Percentiles rank a stretch among this genome's conserved stretches.
Evolutionary conservation across 139 green algal genomes (phyloP).

Genomic region (Penium margaritaceum): DNA sequence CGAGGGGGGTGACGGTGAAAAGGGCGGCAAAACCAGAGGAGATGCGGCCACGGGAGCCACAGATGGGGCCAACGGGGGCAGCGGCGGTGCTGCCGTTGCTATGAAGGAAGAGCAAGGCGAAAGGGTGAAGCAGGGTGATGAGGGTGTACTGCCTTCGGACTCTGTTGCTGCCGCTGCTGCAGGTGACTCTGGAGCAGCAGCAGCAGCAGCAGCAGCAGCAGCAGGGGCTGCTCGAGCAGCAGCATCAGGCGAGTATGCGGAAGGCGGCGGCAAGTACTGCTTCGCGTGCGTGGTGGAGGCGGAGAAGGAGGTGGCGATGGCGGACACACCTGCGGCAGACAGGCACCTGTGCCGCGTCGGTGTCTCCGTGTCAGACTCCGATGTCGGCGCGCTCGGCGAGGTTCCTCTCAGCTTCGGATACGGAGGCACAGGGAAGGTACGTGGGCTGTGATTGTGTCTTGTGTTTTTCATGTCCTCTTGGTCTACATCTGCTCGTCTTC

Average conservation of each 20-base stretch:
- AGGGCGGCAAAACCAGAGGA: no score
- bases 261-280: slow-evolving; percentile 9
- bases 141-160: no score
- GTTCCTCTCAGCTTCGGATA: slow-evolving; percentile 9
- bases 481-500: neutral
- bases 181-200: no score
- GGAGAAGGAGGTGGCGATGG: slow-evolving; percentile 4
- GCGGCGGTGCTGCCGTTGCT: neutral
- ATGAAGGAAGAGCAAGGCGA: neutral
- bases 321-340: neutral
- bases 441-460: neutral
- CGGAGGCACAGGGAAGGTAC: slow-evolving; percentile 5
- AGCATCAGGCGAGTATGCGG: neutral
- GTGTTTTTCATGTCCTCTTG: neutral
- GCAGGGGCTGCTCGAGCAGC: neutral
- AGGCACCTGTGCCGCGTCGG: slow-evolving; percentile 1
- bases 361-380: neutral
- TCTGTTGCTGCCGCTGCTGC: no score
- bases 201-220: neutral
- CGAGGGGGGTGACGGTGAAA: no score
- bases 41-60: no score
- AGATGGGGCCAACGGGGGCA: no score
- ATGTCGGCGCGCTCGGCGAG: slow-evolving; percentile 1
- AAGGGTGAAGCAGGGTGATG: neutral
- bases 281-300: slow-evolving; percentile 9